These are phyloP conservation scores for Rhodotorula sp. DNA, from an alignment of 1,284 basidiomycete genomes.

Conservation along the genomic window DNA sequence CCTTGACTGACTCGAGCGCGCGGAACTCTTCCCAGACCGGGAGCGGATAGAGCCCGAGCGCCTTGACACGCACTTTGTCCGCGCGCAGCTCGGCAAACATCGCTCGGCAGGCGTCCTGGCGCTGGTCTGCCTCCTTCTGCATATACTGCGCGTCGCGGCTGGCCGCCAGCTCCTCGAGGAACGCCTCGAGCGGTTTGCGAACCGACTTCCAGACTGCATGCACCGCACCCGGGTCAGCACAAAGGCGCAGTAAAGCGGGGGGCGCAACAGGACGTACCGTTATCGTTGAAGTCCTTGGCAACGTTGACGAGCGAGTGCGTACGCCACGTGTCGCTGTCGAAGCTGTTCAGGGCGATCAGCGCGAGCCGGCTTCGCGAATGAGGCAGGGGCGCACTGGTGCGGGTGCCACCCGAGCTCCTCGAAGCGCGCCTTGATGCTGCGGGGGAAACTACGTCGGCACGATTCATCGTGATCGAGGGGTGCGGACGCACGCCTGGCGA, in stretches of 20 bases:
- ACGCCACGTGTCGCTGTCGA: neutral
- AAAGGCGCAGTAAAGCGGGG: neutral
- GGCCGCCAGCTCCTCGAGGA: neutral
- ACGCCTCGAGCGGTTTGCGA: neutral
- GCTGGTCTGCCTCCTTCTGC: too few relatives aligned
- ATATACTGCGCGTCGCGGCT: neutral
- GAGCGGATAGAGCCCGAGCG: neutral
- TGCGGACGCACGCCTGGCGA: neutral
- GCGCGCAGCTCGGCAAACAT: neutral
- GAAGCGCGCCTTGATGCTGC: neutral
- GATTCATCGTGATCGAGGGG: too few relatives aligned
- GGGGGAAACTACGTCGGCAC: neutral
- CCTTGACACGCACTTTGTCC: neutral
- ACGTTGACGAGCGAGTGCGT: neutral
- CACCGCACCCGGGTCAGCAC: neutral
- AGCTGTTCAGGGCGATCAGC: neutral
- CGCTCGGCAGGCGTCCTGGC: neutral
- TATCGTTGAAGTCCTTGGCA: neutral
- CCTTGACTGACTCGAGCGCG: neutral
- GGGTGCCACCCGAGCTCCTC: neutral
- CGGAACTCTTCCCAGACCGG: neutral
- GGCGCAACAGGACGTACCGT: neutral
- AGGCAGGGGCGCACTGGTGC: neutral
- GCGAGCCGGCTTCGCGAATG: rapidly evolving
- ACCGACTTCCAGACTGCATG: neutral